Conservation (phyloP, 129 eudicot genomes). For the Smallanthus sonchifolius region DNA sequence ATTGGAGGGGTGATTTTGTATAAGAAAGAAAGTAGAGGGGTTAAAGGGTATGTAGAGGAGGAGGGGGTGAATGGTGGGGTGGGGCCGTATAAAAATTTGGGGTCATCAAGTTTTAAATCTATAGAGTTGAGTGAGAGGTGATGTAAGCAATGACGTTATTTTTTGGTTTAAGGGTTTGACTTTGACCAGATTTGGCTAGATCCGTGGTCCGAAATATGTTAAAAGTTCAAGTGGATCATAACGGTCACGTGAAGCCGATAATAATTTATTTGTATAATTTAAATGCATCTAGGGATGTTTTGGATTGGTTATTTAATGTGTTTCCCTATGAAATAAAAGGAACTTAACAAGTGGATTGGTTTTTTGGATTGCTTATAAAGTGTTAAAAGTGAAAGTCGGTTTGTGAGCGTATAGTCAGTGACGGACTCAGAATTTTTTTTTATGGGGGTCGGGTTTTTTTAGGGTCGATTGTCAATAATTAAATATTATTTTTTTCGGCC, state of each 20-base stretch:
- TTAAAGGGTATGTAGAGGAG: slow-evolving; percentile 37
- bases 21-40: slow-evolving; percentile 50
- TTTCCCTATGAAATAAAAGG: no score
- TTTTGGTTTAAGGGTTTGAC: slow-evolving; percentile 20
- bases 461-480: no score
- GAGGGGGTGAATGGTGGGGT: slow-evolving; percentile 39
- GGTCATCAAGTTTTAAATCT: slow-evolving; percentile 61
- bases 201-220: slow-evolving; percentile 1
- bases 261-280: slow-evolving; percentile 3
- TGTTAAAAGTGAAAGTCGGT: no score
- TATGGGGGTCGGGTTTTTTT: no score
- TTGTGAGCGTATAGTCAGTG: no score
- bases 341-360: no score
- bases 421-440: no score
- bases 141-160: slow-evolving; percentile 58
- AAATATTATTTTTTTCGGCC: no score
- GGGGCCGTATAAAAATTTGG: slow-evolving; percentile 83
- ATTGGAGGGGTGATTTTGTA: slow-evolving; percentile 43
- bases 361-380: no score
- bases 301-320: no score
- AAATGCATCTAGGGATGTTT: neutral
- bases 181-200: slow-evolving; percentile 26
- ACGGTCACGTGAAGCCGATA: slow-evolving; percentile 9
- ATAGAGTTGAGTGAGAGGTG: slow-evolving; percentile 72
- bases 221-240: neutral